Evolutionary conservation across 805 yeast species (phyloP).

Genomic region (Spathaspora arborariae): DNA sequence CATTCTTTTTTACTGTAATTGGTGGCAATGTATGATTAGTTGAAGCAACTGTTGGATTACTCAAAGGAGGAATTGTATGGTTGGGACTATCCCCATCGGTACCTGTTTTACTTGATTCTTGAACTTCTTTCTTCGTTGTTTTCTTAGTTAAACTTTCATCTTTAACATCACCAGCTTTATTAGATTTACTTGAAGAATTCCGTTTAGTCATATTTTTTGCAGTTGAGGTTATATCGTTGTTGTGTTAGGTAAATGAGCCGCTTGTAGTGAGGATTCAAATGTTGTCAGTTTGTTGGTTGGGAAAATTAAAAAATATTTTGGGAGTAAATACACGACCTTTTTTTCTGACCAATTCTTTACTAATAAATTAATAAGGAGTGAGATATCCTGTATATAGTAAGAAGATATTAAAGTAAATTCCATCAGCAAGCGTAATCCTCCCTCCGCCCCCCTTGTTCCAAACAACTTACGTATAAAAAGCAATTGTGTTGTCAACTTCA

Average conservation of each 20-base stretch:
- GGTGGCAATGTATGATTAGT: not conserved
- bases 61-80: not conserved
- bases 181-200: not conserved
- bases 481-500: not conserved
- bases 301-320: not conserved
- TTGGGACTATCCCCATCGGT: not conserved
- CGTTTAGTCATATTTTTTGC: not conserved
- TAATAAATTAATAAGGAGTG: not conserved
- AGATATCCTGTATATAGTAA: not conserved
- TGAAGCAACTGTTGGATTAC: not conserved
- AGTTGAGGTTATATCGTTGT: not conserved
- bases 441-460: no score
- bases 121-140: not conserved
- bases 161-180: not conserved
- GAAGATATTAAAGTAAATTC: no score
- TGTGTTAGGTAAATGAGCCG: not conserved
- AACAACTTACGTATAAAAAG: not conserved
- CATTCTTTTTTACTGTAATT: not conserved
- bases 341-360: not conserved
- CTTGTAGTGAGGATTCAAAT: not conserved
- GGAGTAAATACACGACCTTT: not conserved
- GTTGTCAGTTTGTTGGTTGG: not conserved
- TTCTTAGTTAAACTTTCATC: not conserved
- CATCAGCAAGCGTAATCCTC: no score
- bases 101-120: no score